Conservation (phyloP, 2,329 filamentous ascomycete species). For the Pseudocercospora fuligena region DNA sequence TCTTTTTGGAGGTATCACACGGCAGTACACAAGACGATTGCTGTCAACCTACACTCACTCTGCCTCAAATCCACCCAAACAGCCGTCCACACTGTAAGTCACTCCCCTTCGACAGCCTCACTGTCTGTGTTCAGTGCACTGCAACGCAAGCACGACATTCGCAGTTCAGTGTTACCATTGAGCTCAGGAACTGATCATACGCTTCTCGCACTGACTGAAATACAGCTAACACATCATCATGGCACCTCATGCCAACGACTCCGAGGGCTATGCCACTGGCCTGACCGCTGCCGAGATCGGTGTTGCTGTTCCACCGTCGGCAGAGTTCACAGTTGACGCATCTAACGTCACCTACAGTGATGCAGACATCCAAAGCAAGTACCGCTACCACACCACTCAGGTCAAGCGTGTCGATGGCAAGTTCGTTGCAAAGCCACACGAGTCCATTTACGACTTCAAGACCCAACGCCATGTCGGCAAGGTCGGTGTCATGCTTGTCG, state of each 20-base stretch:
- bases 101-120: no score
- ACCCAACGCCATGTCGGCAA: constrained; percentile 91
- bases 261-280: constrained; percentile 61
- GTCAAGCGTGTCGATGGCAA: constrained; percentile 75
- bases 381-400: constrained; percentile 93
- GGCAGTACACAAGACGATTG: neutral
- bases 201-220: neutral
- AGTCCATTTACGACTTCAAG: constrained; percentile 96
- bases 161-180: no score
- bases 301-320: constrained; percentile 7
- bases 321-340: constrained; percentile 81
- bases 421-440: constrained; percentile 81
- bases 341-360: constrained; percentile 93
- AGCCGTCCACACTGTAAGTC: neutral
- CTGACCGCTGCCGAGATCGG: constrained; percentile 26
- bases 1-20: neutral
- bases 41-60: constrained; percentile 44
- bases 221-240: constrained; percentile 57
- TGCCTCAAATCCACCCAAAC: neutral
- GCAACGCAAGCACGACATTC: no score
- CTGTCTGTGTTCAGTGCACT: no score
- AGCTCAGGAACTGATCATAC: no score
- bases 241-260: constrained; percentile 88
- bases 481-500: constrained; percentile 95
- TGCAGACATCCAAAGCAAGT: constrained; percentile 86